Evolutionary conservation across 805 yeast genomes (phyloP).

Genomic region (Jamesozyma lodderae): DNA sequence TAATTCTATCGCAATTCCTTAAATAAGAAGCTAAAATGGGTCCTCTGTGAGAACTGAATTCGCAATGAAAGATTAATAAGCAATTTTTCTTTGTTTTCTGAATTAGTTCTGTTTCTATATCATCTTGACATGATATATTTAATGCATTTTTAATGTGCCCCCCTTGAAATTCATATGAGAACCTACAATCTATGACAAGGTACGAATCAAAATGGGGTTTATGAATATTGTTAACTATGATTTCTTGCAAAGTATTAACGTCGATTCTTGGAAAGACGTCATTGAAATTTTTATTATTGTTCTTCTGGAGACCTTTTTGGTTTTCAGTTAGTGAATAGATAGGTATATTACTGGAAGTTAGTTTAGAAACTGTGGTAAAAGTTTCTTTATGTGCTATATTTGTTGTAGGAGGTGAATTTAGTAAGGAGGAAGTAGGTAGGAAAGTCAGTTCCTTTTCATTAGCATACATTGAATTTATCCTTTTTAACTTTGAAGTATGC

Average conservation of each 20-base stretch:
- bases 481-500: background rate
- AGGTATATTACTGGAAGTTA: background rate
- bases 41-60: conserved; percentile 87
- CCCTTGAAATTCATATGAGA: conserved; percentile 84
- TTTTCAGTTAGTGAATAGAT: too few species aligned
- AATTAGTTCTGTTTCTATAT: conserved; percentile 51
- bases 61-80: conserved; percentile 84
- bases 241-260: conserved; percentile 34
- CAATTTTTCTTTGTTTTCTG: conserved; percentile 6
- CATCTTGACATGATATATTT: conserved; percentile 63
- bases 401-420: background rate
- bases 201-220: conserved; percentile 44
- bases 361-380: too few species aligned
- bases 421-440: background rate
- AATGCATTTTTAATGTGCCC: conserved; percentile 85
- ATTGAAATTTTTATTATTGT: background rate
- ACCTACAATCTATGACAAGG: conserved; percentile 76
- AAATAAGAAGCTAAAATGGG: conserved; percentile 85
- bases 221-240: conserved; percentile 31
- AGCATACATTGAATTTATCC: conserved; percentile 3
- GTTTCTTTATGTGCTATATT: background rate
- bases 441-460: background rate
- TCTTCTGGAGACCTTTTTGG: background rate
- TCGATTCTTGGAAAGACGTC: conserved; percentile 45
- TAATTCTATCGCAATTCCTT: conserved; percentile 69